A percentile compares a stretch with the other conserved stretches of the same genome.
These are phyloP conservation scores for Fremontodendron californicum DNA, from an alignment of 345 rosid genomes.

Conservation along the genomic window DNA sequence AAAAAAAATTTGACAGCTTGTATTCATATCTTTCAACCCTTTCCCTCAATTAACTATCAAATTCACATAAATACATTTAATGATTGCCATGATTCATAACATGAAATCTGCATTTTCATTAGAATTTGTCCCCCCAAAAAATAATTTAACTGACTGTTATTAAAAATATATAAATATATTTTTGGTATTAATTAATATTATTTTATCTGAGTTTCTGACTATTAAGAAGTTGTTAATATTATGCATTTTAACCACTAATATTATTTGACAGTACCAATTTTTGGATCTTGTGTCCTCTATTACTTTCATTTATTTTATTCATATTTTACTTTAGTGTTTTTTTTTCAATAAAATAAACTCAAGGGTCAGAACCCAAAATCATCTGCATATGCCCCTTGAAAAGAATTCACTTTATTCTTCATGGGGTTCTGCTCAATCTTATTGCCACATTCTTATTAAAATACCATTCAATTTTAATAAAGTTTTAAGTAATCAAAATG, in stretches of 20 bases:
- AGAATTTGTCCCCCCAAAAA: neutral
- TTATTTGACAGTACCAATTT: constrained; percentile 1
- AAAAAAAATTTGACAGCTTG: constrained; percentile 3
- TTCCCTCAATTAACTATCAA: too few species aligned
- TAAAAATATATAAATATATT: neutral
- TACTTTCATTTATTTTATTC: neutral
- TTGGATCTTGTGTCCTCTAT: constrained; percentile 28
- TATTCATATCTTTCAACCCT: too few species aligned
- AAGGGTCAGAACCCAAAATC: neutral
- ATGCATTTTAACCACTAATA: neutral
- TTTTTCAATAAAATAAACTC: neutral
- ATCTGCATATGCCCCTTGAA: neutral
- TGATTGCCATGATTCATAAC: neutral
- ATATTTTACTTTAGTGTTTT: neutral
- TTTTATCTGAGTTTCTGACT: neutral
- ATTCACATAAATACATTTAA: neutral
- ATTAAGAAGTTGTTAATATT: neutral
- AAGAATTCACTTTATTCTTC: constrained; percentile 7
- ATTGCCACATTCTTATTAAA: neutral
- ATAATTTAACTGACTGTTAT: neutral
- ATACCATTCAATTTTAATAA: neutral
- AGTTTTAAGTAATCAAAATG: neutral
- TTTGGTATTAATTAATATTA: neutral
- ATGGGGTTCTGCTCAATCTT: neutral
- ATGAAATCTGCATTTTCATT: neutral